Base-by-base conservation (phyloP, 768 basidiomycete genomes). In the Hypholoma sublateritium region DNA sequence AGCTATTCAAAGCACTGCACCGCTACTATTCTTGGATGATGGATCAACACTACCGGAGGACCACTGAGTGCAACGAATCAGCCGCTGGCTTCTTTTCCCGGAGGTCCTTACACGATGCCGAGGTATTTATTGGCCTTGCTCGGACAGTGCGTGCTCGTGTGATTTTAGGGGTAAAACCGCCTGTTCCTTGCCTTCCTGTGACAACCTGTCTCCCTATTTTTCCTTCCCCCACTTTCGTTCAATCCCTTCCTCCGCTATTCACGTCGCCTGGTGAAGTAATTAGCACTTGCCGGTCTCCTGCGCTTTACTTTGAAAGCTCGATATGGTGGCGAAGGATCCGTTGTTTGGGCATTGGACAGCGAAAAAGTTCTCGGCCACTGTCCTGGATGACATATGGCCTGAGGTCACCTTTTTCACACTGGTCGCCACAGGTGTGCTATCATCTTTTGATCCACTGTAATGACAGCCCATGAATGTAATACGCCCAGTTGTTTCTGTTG, bases 311-410 rank as follows among this genome's bases (percentile, higher is more conserved):
- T 32, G n/a, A 44, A 22, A 14, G 11, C 25, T 36, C 42, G 44
- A 17, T 16, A 64, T 64, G 63, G 60, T 60, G 13, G 58, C 63
- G 34, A 56, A 50, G 12, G 77, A 79, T 56, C 77, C 79, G 6
- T 71, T 80, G 13, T 79, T 81, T 65, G 75, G 76, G 37, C 67
- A 65, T 55, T 82, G 79, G 78, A 77, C 76, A n/a, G 50, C 72
- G 42, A 82, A 82, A 64, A 77, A 75, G 61, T 80, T 83, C 64
- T 70, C 77, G 52, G 79, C 82, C 0, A 85, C 81, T 47, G 82
- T 87, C 49, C 69, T 85, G 41, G 83, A 85, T 59, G 83, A 85
- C 64, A 84, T 85, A 24, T 86, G 83, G 83, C 82, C 81, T 0
- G 82, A 84, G 56, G 80, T 82, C 21, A 44, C 79, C 3, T 84